Evolutionary conservation across 345 rosid species (phyloP), one percentile per base, ranked within the genome.

Genomic region (Salix purpurea): DNA sequence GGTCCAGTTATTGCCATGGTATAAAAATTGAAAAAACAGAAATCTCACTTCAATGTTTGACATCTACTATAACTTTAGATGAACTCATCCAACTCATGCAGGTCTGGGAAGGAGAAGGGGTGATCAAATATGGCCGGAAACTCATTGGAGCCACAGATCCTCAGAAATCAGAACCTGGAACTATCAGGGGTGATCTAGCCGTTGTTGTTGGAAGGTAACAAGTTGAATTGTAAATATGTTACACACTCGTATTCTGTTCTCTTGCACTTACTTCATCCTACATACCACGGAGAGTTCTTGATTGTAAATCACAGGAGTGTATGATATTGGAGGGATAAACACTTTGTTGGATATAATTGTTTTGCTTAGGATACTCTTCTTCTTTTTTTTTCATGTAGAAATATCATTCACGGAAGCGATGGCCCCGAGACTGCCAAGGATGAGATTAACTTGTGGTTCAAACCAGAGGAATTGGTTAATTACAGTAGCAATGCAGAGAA

Each of bases 61-160:
- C 42, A 2, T 60, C 40, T 65, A 72, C 34, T 69, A 69, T 37
- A 24, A 65, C 40, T 44, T 5, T 18, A 26, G 24, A 46, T 61
- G 11, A 65, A 73, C 67, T 69, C 30, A 44, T 34, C 72, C 50
- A 71, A 46, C 60, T 74, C 21, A 8, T 84, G 70, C 76, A 95
- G 99, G 98, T 96, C 21, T 96, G 99, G 99, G 99, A 96, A 86
- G 99, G 99, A 78, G 99, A 96, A 80, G 99, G 98, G 11, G 99
- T 91, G 80, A 92, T 93, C 24, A 90, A 79, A 74, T 96, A 96
- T 30, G 98, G 99, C 30, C 83, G 99, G 79, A 96, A 93, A 80
- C 94, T 96, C 69, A 96, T 96, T 4, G 99, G 98, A 81, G 98
- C 99, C 34, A 96, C 99, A 1, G 99, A 96, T 80, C 99, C 99